phyloP scores from a whole-genome alignment of 1,139 yeast species.

The Pichia sp. region DNA sequence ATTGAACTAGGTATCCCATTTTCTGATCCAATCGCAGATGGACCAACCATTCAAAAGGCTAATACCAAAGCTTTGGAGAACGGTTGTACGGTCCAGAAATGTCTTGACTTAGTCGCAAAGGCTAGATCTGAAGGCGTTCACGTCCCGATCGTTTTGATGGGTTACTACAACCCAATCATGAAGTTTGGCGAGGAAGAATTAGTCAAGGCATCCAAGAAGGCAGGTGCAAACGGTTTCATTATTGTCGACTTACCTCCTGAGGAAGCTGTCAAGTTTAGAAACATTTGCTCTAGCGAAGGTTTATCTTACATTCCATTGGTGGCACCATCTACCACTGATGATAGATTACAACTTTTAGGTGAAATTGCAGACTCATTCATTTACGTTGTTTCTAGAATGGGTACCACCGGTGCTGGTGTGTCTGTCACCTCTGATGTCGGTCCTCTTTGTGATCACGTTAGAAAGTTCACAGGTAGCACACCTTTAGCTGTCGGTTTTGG shows the following conservation, averaged over 20 bases:
- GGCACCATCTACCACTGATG: constrained; percentile 94
- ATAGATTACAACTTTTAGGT: constrained; percentile 69
- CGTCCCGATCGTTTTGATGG: constrained; percentile 89
- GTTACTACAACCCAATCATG: constrained; percentile 91
- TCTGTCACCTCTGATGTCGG: constrained; percentile 60
- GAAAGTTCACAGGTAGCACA: constrained; percentile 62
- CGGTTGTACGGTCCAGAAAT: constrained; percentile 64
- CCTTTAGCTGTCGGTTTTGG: constrained; percentile 98
- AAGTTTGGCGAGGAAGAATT: constrained; percentile 84
- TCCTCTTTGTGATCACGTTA: constrained; percentile 65
- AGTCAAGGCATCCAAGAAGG: constrained; percentile 66
- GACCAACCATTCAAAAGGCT: constrained; percentile 90
- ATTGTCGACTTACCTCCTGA: constrained; percentile 97
- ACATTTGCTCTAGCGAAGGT: constrained; percentile 58
- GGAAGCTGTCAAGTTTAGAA: constrained; percentile 86
- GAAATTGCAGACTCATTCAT: constrained; percentile 90
- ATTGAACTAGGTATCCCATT: constrained; percentile 95
- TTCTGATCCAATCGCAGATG: constrained; percentile 99
- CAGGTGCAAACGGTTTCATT: constrained; percentile 94
- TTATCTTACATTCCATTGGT: constrained; percentile 86
- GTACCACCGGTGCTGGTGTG: constrained; percentile 85
- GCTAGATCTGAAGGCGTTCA: constrained; percentile 83
- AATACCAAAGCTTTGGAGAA: constrained; percentile 73
- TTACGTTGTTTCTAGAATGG: constrained; percentile 96
- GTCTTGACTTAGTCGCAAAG: constrained; percentile 60